Evolutionary conservation across 768 basidiomycete genomes (phyloP).

Genomic region (Xerocomellus intermedius): DNA sequence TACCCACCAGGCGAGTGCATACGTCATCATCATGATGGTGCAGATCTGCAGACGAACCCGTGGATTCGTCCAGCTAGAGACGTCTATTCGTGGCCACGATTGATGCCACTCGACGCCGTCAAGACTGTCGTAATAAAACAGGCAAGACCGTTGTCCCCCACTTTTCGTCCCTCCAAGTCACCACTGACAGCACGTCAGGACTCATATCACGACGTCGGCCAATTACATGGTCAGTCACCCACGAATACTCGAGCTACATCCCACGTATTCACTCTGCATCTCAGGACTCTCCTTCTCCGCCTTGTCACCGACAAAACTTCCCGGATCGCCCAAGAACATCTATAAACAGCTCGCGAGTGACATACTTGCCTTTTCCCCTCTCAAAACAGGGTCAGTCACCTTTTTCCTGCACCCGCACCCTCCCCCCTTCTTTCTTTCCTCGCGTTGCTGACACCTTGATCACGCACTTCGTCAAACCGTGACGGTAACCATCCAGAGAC

Average conservation of each 20-base stretch:
- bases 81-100: conserved; percentile 78
- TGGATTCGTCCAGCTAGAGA: conserved; percentile 49
- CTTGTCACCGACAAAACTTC: too few relatives aligned
- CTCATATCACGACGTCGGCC: conserved; percentile 67
- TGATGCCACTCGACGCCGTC: conserved; percentile 64
- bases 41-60: background rate
- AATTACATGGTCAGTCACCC: conserved; percentile 57
- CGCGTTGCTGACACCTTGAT: background rate
- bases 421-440: background rate
- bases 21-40: background rate
- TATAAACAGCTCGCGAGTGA: too few relatives aligned
- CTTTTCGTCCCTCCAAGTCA: background rate
- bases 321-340: too few relatives aligned
- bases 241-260: background rate
- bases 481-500: conserved; percentile 44
- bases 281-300: too few relatives aligned
- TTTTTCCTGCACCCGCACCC: too few relatives aligned
- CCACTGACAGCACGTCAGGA: conserved; percentile 40
- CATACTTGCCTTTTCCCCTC: conserved; percentile 58
- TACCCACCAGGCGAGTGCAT: conserved; percentile 44
- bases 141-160: conserved; percentile 26
- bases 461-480: background rate
- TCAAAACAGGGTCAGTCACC: too few relatives aligned
- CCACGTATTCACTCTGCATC: too few relatives aligned
- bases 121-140: conserved; percentile 73